Conservation (phyloP, 75 land plant species). For the Cupressus sempervirens region DNA sequence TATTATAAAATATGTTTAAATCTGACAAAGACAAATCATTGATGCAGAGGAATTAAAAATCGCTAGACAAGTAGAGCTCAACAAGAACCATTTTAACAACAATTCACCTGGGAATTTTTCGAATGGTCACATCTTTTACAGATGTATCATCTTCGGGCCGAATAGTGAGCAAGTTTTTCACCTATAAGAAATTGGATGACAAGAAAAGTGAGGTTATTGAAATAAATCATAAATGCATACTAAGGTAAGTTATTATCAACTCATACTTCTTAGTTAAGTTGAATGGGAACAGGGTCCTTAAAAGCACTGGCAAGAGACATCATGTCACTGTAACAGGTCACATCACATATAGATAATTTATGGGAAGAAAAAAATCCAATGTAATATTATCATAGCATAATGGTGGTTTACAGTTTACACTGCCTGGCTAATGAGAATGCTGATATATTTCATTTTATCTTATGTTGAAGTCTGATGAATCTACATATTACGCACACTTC, state of each 20-base stretch:
- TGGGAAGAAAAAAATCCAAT: no score
- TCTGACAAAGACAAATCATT: not conserved
- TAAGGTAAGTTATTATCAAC: not conserved
- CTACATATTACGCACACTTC: not conserved
- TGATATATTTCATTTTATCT: not conserved
- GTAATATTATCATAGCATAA: no score
- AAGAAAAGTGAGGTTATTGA: not conserved
- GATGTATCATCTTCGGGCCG: slow-evolving; percentile 73
- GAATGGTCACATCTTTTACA: slow-evolving; percentile 59
- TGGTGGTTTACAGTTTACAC: no score
- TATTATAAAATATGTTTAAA: not conserved
- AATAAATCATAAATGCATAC: not conserved
- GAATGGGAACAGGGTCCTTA: not conserved
- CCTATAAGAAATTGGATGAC: slow-evolving; percentile 35
- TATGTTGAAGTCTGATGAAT: not conserved
- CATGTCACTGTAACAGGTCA: not conserved
- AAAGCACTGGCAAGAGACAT: not conserved
- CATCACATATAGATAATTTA: not conserved
- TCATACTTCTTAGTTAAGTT: not conserved
- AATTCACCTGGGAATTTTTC: slow-evolving; percentile 69
- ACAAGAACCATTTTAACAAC: not conserved
- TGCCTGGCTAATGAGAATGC: not conserved
- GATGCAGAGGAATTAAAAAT: not conserved
- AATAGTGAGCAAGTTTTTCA: slow-evolving; percentile 62
- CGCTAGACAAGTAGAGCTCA: not conserved